Percentiles rank a stretch among this genome's conserved stretches.
Evolutionary conservation across 306 rosid species (phyloP).

Genomic region (Trifolium fragiferum): DNA sequence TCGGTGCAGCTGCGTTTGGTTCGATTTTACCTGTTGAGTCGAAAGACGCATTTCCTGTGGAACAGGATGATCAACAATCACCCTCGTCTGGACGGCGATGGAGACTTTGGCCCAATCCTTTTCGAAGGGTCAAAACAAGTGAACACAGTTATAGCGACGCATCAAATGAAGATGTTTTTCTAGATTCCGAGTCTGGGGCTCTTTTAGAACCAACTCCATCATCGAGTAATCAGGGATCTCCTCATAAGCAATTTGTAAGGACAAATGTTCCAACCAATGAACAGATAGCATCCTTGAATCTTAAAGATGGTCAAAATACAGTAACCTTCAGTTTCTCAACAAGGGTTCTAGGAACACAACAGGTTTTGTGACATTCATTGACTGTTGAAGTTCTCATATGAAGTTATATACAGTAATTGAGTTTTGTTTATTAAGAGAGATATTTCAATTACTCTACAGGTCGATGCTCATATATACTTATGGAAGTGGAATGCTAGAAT

Average conservation of each 20-base stretch:
- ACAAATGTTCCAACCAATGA: constrained; percentile 94
- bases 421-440: constrained; percentile 40
- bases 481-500: constrained; percentile 98
- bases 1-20: constrained; percentile 78
- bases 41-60: constrained; percentile 77
- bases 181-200: constrained; percentile 79
- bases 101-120: constrained; percentile 95
- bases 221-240: constrained; percentile 49
- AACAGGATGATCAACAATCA: constrained; percentile 58
- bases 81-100: constrained; percentile 76
- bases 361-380: constrained; percentile 65
- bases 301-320: constrained; percentile 92
- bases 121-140: constrained; percentile 84
- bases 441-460: constrained; percentile 57
- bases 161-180: constrained; percentile 82
- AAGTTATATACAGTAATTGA: constrained; percentile 23
- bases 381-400: constrained; percentile 23
- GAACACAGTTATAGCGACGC: constrained; percentile 68
- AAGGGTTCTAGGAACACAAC: constrained; percentile 87
- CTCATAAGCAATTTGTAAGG: constrained; percentile 74
- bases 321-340: constrained; percentile 92
- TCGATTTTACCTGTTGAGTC: constrained; percentile 67
- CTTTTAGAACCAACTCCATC: constrained; percentile 53
- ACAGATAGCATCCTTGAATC: constrained; percentile 96
- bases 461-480: constrained; percentile 95